These are phyloP conservation scores for Cystofilobasidium bisporidii DNA, from an alignment of 768 basidiomycete genomes.

Conservation along the genomic window DNA sequence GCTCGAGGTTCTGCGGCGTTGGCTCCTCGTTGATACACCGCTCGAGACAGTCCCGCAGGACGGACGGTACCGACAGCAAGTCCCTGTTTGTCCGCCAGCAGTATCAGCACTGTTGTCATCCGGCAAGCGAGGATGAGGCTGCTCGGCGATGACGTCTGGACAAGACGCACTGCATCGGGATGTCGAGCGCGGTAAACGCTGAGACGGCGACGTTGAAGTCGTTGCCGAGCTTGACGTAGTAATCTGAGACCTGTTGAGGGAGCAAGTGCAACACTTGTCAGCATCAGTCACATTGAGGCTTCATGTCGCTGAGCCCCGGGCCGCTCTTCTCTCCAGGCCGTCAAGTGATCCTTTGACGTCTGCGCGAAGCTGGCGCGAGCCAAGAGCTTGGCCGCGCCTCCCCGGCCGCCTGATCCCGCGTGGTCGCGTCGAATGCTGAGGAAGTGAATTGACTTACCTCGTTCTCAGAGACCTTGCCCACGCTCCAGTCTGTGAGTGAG, in stretches of 20 bases:
- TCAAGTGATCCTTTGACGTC: neutral
- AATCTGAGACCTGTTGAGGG: conserved; percentile 67
- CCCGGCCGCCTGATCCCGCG: too few species aligned
- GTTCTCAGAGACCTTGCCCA: conserved; percentile 56
- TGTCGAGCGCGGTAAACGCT: conserved; percentile 72
- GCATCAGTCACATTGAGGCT: too few species aligned
- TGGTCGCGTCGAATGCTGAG: too few species aligned
- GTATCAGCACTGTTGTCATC: too few species aligned
- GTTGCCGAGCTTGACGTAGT: conserved; percentile 92
- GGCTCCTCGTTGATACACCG: conserved; percentile 86
- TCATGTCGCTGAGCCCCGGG: too few species aligned
- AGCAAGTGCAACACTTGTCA: neutral
- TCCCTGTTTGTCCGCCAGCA: too few species aligned
- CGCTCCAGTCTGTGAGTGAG: conserved; percentile 75
- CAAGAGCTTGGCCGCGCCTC: neutral
- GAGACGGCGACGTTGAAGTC: conserved; percentile 91
- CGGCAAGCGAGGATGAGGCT: too few species aligned
- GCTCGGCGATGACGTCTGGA: too few species aligned
- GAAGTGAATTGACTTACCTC: conserved; percentile 33
- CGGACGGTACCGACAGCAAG: conserved; percentile 73
- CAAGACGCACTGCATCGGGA: conserved; percentile 74
- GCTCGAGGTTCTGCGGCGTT: conserved; percentile 67
- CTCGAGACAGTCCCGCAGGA: conserved; percentile 80
- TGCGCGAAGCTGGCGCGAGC: too few species aligned
- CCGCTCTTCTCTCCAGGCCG: too few species aligned